Base-by-base conservation (phyloP, 2,329 filamentous ascomycete genomes). In the Aspergillus sp. region DNA sequence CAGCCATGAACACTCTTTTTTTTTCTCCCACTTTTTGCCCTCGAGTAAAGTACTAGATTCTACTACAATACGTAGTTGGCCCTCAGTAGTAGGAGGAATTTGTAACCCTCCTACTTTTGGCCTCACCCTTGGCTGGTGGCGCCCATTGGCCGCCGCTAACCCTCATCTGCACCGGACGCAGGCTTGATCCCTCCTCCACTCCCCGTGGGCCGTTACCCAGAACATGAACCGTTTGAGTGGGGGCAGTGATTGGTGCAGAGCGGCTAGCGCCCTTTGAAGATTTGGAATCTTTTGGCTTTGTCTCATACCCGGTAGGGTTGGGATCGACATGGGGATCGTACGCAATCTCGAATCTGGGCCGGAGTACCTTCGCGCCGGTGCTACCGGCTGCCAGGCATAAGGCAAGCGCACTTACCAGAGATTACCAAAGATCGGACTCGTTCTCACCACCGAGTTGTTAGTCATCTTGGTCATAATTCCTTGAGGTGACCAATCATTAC, bases 261-360 rank as follows among this genome's bases (percentile, higher is more conserved):
- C 51, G 21, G 39, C 55, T 65, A 62, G 62, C 59, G 61, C 39
- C 59, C 38, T 54, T 48, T 61, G 42, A 63, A 52, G 58, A 69
- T 69, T 69, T 68, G 64, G 59, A 69, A 69, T 69, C 59, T 60
- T 67, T 66, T 59, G 58, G 58, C 60, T 68, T 63, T 62, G 53
- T 54, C 55, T 57, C 57, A 50, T 62, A 62, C 66, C 58, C 11
- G 27, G 36, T 30, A 15, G 13, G 58, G 66, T 32, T 58, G 50
- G 11, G 66, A 68, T 68, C 64, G 56, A 50, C 66, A 42, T 44
- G 59, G 38, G 36, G 61, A 63, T 66, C 50, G 56, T 60, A 41
- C 62, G 48, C 57, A 62, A 56, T 52, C 54, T 54, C 27, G 41
- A 59, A 59, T 60, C 60, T 59, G 44, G 53, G 42, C 41, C 39